Evolutionary conservation across 2,329 filamentous ascomycete species (phyloP).

Genomic region (Aspergillus eucalypticola): DNA sequence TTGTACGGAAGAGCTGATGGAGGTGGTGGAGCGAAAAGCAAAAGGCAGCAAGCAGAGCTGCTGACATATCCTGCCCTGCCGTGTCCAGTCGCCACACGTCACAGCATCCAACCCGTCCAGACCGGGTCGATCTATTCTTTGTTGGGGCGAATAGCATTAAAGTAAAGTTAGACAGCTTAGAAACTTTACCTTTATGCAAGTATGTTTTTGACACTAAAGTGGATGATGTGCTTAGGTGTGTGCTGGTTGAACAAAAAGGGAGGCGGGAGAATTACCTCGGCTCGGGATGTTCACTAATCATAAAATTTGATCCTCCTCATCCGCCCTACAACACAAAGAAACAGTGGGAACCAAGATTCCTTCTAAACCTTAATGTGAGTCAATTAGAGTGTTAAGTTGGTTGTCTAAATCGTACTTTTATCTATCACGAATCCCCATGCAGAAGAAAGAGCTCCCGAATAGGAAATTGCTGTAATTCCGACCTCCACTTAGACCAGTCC

Average conservation of each 20-base stretch:
- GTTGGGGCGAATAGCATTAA: background rate
- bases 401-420: too few species aligned
- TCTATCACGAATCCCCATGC: too few species aligned
- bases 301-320: background rate
- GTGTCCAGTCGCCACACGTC: background rate
- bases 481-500: too few species aligned
- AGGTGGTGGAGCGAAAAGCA: background rate
- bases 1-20: background rate
- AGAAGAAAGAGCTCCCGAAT: too few species aligned
- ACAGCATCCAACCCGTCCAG: background rate
- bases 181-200: background rate
- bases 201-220: background rate
- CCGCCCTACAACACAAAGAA: background rate
- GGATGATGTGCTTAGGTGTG: background rate
- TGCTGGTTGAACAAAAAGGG: background rate
- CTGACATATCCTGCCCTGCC: background rate
- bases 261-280: slow-evolving; percentile 4
- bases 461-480: too few species aligned
- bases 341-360: background rate
- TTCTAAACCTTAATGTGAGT: too few species aligned
- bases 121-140: background rate
- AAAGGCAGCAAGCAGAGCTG: background rate
- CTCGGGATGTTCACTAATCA: slow-evolving; percentile 17
- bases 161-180: background rate
- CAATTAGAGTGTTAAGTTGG: too few species aligned